A percentile compares a stretch with the other conserved stretches of the same genome.
Evolutionary conservation across 2,329 filamentous ascomycete species (phyloP).

Genomic region (Calonectria hawksworthii): DNA sequence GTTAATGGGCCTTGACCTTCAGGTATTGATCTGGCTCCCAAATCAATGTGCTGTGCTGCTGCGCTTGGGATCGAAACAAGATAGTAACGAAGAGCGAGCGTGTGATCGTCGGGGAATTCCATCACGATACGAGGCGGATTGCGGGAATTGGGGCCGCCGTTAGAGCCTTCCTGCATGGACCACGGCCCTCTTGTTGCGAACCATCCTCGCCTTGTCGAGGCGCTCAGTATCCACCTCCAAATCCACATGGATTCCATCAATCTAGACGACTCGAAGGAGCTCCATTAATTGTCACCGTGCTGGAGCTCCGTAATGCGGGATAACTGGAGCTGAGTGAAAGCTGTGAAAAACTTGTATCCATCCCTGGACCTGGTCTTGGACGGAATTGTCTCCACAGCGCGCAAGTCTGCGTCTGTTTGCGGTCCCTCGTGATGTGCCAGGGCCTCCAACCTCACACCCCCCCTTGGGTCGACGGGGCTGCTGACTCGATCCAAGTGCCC

Average conservation of each 20-base stretch:
- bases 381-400: constrained; percentile 36
- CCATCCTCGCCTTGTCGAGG: constrained; percentile 34
- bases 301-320: constrained; percentile 10
- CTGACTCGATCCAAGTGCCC: constrained; percentile 40
- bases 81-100: constrained; percentile 22
- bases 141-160: constrained; percentile 31
- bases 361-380: constrained; percentile 17
- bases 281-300: constrained; percentile 11
- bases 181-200: constrained; percentile 33
- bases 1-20: constrained; percentile 16
- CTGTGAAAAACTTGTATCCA: constrained; percentile 25
- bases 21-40: neutral
- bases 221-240: constrained; percentile 37
- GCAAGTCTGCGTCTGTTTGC: constrained; percentile 40
- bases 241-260: constrained; percentile 23
- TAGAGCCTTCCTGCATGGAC: constrained; percentile 35
- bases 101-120: constrained; percentile 34
- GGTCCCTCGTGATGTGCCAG: constrained; percentile 43
- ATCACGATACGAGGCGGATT: constrained; percentile 25
- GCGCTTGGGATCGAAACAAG: constrained; percentile 3
- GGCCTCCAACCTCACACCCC: constrained; percentile 35
- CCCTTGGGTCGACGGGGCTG: constrained; percentile 28
- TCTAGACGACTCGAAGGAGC: constrained; percentile 1
- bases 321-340: constrained; percentile 22
- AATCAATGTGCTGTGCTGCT: constrained; percentile 14